Conservation (phyloP, 2,329 filamentous ascomycete genomes). For the Cordyceps pruinosa region DNA sequence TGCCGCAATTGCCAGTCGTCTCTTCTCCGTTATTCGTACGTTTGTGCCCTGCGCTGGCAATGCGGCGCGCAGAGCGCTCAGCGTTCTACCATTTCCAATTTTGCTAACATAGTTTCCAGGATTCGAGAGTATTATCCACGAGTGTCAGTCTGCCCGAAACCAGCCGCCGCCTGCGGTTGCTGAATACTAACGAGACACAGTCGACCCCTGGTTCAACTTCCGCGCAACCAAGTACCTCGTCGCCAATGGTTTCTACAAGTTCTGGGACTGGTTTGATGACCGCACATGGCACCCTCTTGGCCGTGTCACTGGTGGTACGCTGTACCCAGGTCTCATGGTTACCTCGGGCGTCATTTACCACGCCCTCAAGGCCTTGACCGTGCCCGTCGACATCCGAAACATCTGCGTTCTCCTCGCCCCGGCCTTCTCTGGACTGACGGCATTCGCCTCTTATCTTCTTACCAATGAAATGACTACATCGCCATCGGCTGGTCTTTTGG, state of each 20-base stretch:
- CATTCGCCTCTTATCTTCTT: conserved; percentile 86
- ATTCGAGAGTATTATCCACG: conserved; percentile 99
- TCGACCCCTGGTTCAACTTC: conserved; percentile 99
- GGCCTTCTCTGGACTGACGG: conserved; percentile 88
- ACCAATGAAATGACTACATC: conserved; percentile 97
- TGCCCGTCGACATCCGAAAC: conserved; percentile 97
- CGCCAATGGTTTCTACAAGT: conserved; percentile 93
- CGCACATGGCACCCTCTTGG: conserved; percentile 99
- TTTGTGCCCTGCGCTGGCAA: conserved; percentile 18
- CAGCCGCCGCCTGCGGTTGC: conserved; percentile 10
- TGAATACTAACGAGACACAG: conserved; percentile 41
- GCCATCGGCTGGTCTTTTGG: conserved; percentile 87
- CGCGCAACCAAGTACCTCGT: conserved; percentile 96
- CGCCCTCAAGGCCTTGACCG: conserved; percentile 74
- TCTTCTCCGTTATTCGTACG: conserved; percentile 97
- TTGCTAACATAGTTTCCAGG: conserved; percentile 45
- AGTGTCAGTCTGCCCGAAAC: conserved; percentile 62
- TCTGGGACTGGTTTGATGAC: conserved; percentile 99
- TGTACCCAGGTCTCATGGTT: conserved; percentile 98
- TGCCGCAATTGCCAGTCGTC: conserved; percentile 82
- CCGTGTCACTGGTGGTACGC: conserved; percentile 95
- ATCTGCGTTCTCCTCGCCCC: conserved; percentile 96
- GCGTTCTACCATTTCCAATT: neutral
- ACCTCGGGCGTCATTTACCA: conserved; percentile 98
- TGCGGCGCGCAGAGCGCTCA: neutral